A percentile compares a stretch with the other conserved stretches of the same genome.
Evolutionary conservation across 805 yeast species (phyloP).

Genomic region (Lipomyces sp.): DNA sequence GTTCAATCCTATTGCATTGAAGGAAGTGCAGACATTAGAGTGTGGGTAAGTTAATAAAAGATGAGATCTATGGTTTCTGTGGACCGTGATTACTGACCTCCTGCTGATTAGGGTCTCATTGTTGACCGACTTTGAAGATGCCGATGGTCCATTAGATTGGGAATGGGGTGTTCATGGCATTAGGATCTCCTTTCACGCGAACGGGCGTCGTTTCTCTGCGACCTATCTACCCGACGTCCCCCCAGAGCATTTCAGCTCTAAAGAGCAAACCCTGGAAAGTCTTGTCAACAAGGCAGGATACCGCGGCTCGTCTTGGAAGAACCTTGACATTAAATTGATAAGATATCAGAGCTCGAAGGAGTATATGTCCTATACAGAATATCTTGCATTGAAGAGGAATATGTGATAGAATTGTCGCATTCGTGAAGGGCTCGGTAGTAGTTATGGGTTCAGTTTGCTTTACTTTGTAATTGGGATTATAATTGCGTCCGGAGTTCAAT

Average conservation of each 20-base stretch:
- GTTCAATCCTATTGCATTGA: constrained; percentile 57
- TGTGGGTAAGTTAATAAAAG: constrained; percentile 42
- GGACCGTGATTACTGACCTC: too few relatives aligned
- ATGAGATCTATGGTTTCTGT: too few relatives aligned
- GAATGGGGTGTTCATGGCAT: constrained; percentile 79
- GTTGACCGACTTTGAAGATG: constrained; percentile 55
- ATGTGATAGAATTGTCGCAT: not conserved
- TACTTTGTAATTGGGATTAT: too few relatives aligned
- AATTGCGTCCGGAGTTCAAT: too few relatives aligned
- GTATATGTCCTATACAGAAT: constrained; percentile 15
- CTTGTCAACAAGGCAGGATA: constrained; percentile 72
- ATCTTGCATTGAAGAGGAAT: constrained; percentile 3
- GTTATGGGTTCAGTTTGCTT: not conserved
- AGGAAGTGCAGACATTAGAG: constrained; percentile 54
- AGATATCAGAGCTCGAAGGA: constrained; percentile 57
- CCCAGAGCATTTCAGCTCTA: constrained; percentile 77
- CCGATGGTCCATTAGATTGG: constrained; percentile 65
- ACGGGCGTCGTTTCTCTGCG: constrained; percentile 48
- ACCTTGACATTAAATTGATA: constrained; percentile 43
- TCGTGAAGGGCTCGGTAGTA: not conserved
- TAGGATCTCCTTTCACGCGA: constrained; percentile 49
- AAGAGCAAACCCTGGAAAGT: constrained; percentile 64
- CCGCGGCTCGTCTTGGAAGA: constrained; percentile 39
- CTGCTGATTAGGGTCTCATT: constrained; percentile 67
- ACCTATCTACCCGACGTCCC: constrained; percentile 93